Evolutionary conservation across 1,139 yeast genomes (phyloP), one percentile per base, ranked within the genome.

Genomic region (Lodderomyces pseudojiufengensis): DNA sequence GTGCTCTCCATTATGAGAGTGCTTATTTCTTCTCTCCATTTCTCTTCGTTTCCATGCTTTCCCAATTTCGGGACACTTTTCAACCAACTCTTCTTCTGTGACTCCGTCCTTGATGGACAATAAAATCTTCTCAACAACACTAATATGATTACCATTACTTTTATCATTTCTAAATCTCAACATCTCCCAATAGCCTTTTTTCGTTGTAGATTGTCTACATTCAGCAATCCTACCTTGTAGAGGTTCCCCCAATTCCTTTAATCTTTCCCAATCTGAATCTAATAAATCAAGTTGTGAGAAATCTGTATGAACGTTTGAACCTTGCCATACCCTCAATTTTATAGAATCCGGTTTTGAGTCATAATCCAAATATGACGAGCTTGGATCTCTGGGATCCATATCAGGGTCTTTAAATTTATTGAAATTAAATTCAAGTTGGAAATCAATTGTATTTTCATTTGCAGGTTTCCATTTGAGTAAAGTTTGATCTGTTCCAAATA

Each of bases 391-490:
- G 35, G 80, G 80, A 32, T 83, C 84, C 50, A 80, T 55, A 38
- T 83, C 86, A 2, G 79, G 77, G 52, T 87, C 95, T 35, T 76
- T 78, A 40, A 57, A 84, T 33, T 64, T 51, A 10, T 82, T 80
- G 50, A 90, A 88, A 16, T 76, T 76, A 33, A 92, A 58, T 26
- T 76, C 75, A 42, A 94, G 57, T 53, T 82, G 81, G 59, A 86
- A 92, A 59, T 94, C 99, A 24, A 94, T 75, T 0, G 97, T 82
- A 51, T 94, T 94, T 58, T 92, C 98, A 42, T 86, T 85, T 8
- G 95, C 88, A 1, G 98, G 97, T 52, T 94, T 94, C 99, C 99
- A 94, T 59, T 94, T 94, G 38, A 94, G 63, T 32, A 84, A 57
- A 2, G 83, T 77, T 3, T 77, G 74, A 56, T 92, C 97, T 0